phyloP scores from a whole-genome alignment of 1,284 basidiomycete species.

The Leccinum pachyderme region DNA sequence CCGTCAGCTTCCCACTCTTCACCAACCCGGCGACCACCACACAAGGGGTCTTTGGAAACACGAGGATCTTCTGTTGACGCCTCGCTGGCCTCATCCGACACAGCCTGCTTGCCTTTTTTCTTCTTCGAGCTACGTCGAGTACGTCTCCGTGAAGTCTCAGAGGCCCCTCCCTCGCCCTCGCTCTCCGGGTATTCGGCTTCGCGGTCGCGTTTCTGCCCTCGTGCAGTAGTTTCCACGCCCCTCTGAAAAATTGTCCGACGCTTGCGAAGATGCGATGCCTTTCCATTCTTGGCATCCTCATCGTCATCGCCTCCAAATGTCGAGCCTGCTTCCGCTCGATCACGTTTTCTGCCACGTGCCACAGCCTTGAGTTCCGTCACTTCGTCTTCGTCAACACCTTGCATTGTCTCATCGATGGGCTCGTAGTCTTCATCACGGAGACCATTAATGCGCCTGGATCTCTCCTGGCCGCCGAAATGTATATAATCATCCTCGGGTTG shows the following conservation, averaged over 20 bases:
- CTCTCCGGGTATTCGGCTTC: constrained; percentile 51
- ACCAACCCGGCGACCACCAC: constrained; percentile 58
- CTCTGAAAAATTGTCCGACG: constrained; percentile 45
- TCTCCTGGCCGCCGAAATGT: constrained; percentile 36
- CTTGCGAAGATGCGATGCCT: constrained; percentile 43
- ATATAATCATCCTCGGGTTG: constrained; percentile 42
- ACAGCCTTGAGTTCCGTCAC: constrained; percentile 30
- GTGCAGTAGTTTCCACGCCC: constrained; percentile 43
- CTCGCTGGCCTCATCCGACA: constrained; percentile 32
- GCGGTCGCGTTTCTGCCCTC: constrained; percentile 65
- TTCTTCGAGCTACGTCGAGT: constrained; percentile 33
- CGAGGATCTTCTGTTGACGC: constrained; percentile 44
- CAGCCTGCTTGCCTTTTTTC: constrained; percentile 33
- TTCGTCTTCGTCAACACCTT: constrained; percentile 42
- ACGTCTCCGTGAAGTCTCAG: constrained; percentile 25
- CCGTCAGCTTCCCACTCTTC: constrained; percentile 75
- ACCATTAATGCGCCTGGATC: constrained; percentile 46
- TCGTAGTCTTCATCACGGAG: constrained; percentile 40
- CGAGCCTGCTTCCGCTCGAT: constrained; percentile 68
- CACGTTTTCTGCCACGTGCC: constrained; percentile 71
- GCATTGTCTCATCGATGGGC: constrained; percentile 27
- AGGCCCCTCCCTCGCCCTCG: constrained; percentile 28
- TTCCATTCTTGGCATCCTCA: constrained; percentile 37
- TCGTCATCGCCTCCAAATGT: constrained; percentile 69
- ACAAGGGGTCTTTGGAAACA: constrained; percentile 47